Base-by-base conservation (phyloP, 352 stramenopile species). In the Pythium phragmitis region DNA sequence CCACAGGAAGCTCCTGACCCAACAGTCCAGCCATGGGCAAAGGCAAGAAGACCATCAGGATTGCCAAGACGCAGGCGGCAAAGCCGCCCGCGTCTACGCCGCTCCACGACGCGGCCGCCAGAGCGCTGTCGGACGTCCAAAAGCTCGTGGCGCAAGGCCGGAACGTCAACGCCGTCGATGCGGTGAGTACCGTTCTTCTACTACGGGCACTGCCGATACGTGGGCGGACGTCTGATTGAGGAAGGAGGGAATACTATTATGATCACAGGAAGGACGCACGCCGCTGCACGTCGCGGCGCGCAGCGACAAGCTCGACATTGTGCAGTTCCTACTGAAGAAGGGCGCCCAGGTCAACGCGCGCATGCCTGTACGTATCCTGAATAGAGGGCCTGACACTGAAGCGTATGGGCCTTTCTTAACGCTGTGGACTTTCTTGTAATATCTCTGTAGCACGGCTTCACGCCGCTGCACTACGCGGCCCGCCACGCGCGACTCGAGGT, bases 401-500 rank as follows among this genome's bases (percentile, higher is more conserved):
- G 26, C 1, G 26, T 1, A 1, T 30, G 26, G 26, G 26, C 26
- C 26, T 5, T 30, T 2, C 26, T 30, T 30, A 30, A 30, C 26
- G 26, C 16, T 39, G 21, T 34, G 43, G 6, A 26, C 0, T 53
- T 21, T 21, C 21, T 21, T 21, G 11, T 39, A 13, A 12, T 28
- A 28, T 16, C 6, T 28, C 19, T 52, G 3, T 33, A 68, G 61
- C 52, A 54, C 23, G 61, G 61, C 6, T 68, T 57, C 36, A 68
- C 61, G 54, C 41, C 61, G 53, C 61, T 68, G 34, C 61, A 68
- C 30, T 68, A 46, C 17, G 61, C 54, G 6, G 53, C 54, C 47
- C 61, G 61, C 53, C 54, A 68, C 61, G 61, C 61, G 45, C 21
- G 45, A 37, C 12, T 68, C 23, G 61, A 60, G 26, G 17, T 68